A percentile compares a stretch with the other conserved stretches of the same genome.
Evolutionary conservation across 148 eudicot species (phyloP).

Genomic region (Dysphania ambrosioides): DNA sequence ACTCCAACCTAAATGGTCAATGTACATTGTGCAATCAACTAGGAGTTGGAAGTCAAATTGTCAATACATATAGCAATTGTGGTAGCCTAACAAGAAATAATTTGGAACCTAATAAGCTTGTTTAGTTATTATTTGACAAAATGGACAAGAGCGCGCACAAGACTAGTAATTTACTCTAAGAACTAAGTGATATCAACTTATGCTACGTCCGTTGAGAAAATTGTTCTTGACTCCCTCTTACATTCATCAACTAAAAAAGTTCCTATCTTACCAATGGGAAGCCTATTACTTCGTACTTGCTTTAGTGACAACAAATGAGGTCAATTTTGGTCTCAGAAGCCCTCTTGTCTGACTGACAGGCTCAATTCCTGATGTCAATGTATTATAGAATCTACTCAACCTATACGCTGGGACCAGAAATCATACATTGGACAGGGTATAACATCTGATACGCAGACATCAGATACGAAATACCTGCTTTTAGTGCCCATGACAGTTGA

Average conservation of each 20-base stretch:
- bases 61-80: no score
- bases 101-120: no score
- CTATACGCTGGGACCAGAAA: neutral
- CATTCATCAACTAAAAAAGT: neutral
- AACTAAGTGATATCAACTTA: no score
- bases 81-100: no score
- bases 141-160: no score
- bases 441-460: neutral
- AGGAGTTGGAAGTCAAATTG: no score
- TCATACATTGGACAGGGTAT: neutral
- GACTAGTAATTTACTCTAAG: no score
- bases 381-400: neutral
- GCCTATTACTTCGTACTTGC: neutral
- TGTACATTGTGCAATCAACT: no score
- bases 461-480: slow-evolving; percentile 22
- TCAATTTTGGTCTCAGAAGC: neutral
- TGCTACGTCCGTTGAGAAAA: no score
- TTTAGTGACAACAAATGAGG: neutral
- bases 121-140: no score
- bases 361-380: neutral
- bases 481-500: neutral
- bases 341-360: no score
- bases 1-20: neutral
- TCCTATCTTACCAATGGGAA: neutral
- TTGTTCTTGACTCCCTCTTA: no score